Conservation (phyloP, 2,329 filamentous ascomycete species). For the Fusarium nodosum region DNA sequence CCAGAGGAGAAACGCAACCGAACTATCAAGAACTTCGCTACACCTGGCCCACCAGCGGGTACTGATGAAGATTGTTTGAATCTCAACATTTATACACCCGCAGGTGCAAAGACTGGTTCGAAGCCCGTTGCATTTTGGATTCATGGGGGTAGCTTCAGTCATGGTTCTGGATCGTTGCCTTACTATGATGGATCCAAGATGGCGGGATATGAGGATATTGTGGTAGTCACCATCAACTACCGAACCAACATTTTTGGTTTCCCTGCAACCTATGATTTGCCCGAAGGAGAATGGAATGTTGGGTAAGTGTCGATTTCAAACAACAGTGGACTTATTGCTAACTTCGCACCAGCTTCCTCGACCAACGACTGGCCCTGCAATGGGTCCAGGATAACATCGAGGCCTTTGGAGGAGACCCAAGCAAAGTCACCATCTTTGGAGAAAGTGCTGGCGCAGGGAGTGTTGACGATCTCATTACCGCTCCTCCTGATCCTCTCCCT, state of each 20-base stretch:
- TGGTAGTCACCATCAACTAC: slow-evolving; percentile 64
- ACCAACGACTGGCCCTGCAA: slow-evolving; percentile 61
- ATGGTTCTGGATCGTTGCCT: slow-evolving; percentile 54
- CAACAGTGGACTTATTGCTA: neutral
- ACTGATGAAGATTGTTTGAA: slow-evolving; percentile 55
- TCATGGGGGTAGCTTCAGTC: slow-evolving; percentile 57
- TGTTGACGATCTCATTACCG: slow-evolving; percentile 54
- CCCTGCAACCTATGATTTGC: slow-evolving; percentile 50
- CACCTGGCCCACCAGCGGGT: slow-evolving; percentile 42
- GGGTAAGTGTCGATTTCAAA: slow-evolving; percentile 25
- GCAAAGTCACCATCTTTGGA: slow-evolving; percentile 64
- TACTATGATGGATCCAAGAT: slow-evolving; percentile 59
- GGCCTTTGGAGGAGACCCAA: slow-evolving; percentile 62
- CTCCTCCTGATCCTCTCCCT: slow-evolving; percentile 49
- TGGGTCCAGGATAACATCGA: slow-evolving; percentile 66
- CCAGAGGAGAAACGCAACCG: slow-evolving; percentile 31
- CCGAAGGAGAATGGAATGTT: slow-evolving; percentile 37
- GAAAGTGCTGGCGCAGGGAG: slow-evolving; percentile 70
- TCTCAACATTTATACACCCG: slow-evolving; percentile 53
- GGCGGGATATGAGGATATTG: slow-evolving; percentile 58
- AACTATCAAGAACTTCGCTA: slow-evolving; percentile 42
- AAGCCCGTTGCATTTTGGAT: slow-evolving; percentile 62
- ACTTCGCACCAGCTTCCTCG: slow-evolving; percentile 30
- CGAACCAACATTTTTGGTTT: slow-evolving; percentile 60
- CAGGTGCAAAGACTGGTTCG: slow-evolving; percentile 36